These are phyloP conservation scores for Lasiosphaeria hispida DNA, from an alignment of 495 filamentous ascomycete species.

Conservation along the genomic window DNA sequence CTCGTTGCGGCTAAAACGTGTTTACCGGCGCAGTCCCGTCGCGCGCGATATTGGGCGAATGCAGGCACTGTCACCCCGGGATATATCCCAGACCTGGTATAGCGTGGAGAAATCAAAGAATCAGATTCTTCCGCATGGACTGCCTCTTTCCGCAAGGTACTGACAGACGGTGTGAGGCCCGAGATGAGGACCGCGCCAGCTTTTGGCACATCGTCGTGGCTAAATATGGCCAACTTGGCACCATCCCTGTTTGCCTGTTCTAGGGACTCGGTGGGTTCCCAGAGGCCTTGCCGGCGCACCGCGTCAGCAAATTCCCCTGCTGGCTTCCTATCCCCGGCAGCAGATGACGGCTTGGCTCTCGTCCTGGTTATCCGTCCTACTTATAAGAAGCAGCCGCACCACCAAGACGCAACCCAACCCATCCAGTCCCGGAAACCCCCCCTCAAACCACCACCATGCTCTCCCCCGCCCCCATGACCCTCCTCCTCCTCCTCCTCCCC, in stretches of 20 bases:
- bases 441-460: slow-evolving; percentile 10
- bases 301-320: background rate
- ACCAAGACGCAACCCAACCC: background rate
- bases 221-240: background rate
- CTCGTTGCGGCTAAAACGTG: no score
- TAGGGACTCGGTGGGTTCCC: no score
- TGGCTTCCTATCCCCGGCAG: background rate
- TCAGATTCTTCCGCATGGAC: no score
- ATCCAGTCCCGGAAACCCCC: background rate
- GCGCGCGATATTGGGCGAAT: no score
- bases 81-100: no score
- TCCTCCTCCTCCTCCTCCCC: slow-evolving; percentile 8
- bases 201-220: background rate
- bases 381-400: background rate
- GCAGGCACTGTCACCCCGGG: no score
- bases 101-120: no score
- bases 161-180: no score
- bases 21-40: no score
- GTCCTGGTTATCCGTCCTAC: background rate
- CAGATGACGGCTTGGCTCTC: background rate
- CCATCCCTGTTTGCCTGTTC: background rate
- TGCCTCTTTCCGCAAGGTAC: no score
- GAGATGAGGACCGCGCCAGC: background rate
- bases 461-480: slow-evolving; percentile 4
- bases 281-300: no score